Evolutionary conservation across 164 flowering plant genomes (phyloP), one percentile per base, ranked within the genome.

Genomic region (Kalanchoe fedtschenkoi): DNA sequence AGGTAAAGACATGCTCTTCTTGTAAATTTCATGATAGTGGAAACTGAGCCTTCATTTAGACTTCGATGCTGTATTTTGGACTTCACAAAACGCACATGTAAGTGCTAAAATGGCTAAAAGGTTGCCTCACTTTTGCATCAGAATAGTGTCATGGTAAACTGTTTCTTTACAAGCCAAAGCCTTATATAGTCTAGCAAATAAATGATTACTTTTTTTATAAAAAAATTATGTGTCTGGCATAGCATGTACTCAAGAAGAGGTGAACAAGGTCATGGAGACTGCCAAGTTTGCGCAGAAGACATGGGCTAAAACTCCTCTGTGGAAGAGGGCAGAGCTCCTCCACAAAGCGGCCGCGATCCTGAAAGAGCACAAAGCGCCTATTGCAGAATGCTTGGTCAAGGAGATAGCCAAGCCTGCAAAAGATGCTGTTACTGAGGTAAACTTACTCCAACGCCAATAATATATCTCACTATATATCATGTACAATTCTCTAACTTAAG

Each of bases 211-310:
- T 6, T 11, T 37, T 58, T 22, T 61, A 15, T 26, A 44, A 5
- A 16, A 28, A 3, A 38, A 4, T 65, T 63, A 34, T 51, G 42
- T 38, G 39, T 43, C 2, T 34, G 16, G 16, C 28, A 55, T 76
- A 95, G 99, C 99, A 61, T 95, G 99, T 73, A 81, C 96, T n/a
- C 97, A 91, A 72, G 90, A 84, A 61, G 97, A 95, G 80, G 96
- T 91, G 5, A 91, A 95, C 79, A 89, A 82, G 73, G 86, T 80
- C 5, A 91, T 95, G 86, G 96, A 95, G 26, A 67, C 54, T 5
- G 81, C 99, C 3, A 91, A 91, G 74, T 57, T 32, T 4, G 97
- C 93, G 1, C 97, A 95, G 59, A 95, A 91, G 58, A 43, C 68
- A 21, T 95, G 99, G 99, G 99, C 97, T 0, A 91, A 80, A 70